Percentiles rank a stretch among this genome's conserved stretches.
phyloP scores from a whole-genome alignment of 331 rosid genomes.

The Erythrophleum ivorense region DNA sequence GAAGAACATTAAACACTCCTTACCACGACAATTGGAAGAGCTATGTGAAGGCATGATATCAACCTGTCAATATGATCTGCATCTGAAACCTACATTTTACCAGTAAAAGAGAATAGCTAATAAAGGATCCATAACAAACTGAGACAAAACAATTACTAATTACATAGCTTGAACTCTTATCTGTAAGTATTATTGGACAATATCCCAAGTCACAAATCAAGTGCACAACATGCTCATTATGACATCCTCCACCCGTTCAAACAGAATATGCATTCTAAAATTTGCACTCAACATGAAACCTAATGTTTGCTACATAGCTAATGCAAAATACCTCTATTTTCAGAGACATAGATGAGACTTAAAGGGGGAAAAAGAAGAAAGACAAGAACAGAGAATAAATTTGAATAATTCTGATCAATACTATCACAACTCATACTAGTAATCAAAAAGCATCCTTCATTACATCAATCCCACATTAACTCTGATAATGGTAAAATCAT shows the following conservation, averaged over 20 bases:
- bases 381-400: background rate
- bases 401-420: background rate
- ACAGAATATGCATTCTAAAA: background rate
- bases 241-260: background rate
- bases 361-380: background rate
- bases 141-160: background rate
- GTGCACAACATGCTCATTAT: background rate
- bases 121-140: background rate
- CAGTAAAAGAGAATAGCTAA: constrained; percentile 21
- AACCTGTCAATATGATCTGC: constrained; percentile 94
- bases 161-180: constrained; percentile 12
- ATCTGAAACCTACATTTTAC: constrained; percentile 77
- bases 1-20: constrained; percentile 34
- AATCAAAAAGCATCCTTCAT: background rate
- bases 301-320: background rate
- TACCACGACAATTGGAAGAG: constrained; percentile 96
- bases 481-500: background rate
- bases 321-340: background rate
- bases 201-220: constrained; percentile 2
- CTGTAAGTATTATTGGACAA: constrained; percentile 11
- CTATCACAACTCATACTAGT: background rate
- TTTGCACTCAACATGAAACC: background rate
- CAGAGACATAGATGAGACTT: background rate
- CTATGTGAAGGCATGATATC: constrained; percentile 95
- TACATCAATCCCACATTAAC: background rate